These are phyloP conservation scores for Jamesozyma hellenica DNA, from an alignment of 805 yeast species.

Conservation along the genomic window DNA sequence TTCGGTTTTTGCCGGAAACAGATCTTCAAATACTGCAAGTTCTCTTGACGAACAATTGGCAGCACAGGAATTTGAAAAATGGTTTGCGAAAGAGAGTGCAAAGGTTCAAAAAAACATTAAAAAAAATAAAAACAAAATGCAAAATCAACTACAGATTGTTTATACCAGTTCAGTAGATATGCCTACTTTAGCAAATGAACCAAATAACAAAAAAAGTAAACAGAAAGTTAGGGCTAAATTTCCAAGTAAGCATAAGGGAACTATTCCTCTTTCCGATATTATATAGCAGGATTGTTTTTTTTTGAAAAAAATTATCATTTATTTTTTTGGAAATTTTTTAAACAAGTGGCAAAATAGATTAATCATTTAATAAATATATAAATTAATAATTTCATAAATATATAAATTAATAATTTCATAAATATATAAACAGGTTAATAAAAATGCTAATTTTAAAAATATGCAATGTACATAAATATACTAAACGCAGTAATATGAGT, in stretches of 20 bases:
- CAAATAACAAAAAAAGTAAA: slow-evolving; percentile 4
- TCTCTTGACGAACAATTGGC: slow-evolving; percentile 56
- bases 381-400: too few species aligned
- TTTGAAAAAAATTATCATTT: background rate
- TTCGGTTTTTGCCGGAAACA: slow-evolving; percentile 4
- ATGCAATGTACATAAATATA: too few species aligned
- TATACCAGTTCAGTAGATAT: slow-evolving; percentile 13
- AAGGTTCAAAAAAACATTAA: slow-evolving; percentile 42
- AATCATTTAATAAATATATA: too few species aligned
- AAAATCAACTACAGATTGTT: slow-evolving; percentile 9
- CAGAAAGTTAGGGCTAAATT: slow-evolving; percentile 15
- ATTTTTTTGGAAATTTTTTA: too few species aligned
- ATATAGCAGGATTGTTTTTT: background rate
- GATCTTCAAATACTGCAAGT: background rate
- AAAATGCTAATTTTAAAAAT: too few species aligned
- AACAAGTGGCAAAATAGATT: too few species aligned
- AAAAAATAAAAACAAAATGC: slow-evolving; percentile 4
- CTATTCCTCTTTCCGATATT: background rate
- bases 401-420: too few species aligned
- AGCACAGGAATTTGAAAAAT: slow-evolving; percentile 73
- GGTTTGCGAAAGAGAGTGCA: slow-evolving; percentile 82
- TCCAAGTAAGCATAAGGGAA: slow-evolving; percentile 7
- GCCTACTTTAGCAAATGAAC: slow-evolving; percentile 9
- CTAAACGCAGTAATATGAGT: too few species aligned
- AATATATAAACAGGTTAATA: too few species aligned